Conservation (phyloP, 2,329 filamentous ascomycete genomes). For the Phaeomoniella chlamydospora region DNA sequence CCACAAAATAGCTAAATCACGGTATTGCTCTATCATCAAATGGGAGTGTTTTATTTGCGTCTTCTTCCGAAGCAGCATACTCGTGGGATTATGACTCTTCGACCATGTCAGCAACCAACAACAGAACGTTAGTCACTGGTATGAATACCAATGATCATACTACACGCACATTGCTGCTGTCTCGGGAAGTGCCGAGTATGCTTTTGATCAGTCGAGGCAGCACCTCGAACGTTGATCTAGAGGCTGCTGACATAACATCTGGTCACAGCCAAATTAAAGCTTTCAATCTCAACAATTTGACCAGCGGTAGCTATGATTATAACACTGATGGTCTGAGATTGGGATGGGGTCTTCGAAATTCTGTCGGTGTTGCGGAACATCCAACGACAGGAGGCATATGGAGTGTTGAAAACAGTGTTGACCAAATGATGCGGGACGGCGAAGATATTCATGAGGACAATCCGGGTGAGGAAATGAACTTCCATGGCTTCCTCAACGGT, state of each 20-base stretch:
- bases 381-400: conserved; percentile 34
- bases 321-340: conserved; percentile 34
- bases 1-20: conserved; percentile 34
- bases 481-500: conserved; percentile 47
- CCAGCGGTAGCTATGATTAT: conserved; percentile 26
- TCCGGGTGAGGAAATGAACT: conserved; percentile 62
- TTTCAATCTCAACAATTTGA: conserved; percentile 35
- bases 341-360: conserved; percentile 60
- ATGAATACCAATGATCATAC: conserved; percentile 49
- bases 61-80: conserved; percentile 43
- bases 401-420: conserved; percentile 56
- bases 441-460: conserved; percentile 54
- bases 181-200: conserved; percentile 36
- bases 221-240: conserved; percentile 44
- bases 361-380: conserved; percentile 49
- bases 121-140: conserved; percentile 41
- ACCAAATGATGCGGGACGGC: conserved; percentile 43
- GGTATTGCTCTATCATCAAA: conserved; percentile 34
- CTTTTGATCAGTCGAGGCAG: conserved; percentile 55
- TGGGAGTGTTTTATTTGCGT: conserved; percentile 38
- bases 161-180: conserved; percentile 53
- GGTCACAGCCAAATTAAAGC: conserved; percentile 56
- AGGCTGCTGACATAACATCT: conserved; percentile 33
- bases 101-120: conserved; percentile 29
- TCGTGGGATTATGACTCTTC: conserved; percentile 51